Evolutionary conservation across 116 monocot species (phyloP), one percentile per base, ranked within the genome.

Genomic region (Cymodocea nodosa): DNA sequence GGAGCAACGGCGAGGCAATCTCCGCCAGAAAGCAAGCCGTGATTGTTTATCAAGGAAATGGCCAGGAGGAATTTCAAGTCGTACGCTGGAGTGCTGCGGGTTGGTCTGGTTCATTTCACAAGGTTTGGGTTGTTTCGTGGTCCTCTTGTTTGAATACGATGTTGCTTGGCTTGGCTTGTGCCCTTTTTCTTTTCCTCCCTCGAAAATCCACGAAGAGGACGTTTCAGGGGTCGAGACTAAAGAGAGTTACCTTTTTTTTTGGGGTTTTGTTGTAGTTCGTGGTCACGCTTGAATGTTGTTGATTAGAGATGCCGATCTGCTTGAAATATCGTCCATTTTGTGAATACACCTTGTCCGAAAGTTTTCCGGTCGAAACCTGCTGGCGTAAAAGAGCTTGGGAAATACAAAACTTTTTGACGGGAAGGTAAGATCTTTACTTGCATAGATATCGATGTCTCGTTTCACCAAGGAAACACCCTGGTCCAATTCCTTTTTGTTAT

Each of bases 71-170:
- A 90, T 70, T 90, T 95, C 90, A 95, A 90, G 55, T 95, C 95
- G 22, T 95, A 95, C 77, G 95, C 95, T 40, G 90, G 85, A 17
- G 90, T 87, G 78, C 95, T 90, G 72, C 65, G 90, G 2, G 90
- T 95, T 51, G 95, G 95, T n/a, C 95, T n/a, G n/a, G n/a, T n/a
- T n/a, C 95, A 36, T 95, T 95, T 77, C 87, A 95, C 83, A 95
- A 95, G 95, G 94, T 90, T 12, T 49, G 63, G 52, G n/a, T 52
- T 15, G 14, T 52, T 52, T 52, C 14, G 6, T 52, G 14, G 14
- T 52, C n/a, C 52, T 18, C 52, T 18, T 18, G 1, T 52, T 52
- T 52, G 37, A 37, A 37, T 37, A 2, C 6, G 37, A 6, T 4
- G 6, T 37, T 37, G 37, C 6, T 37, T 37, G 6, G 37, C 6